Base-by-base conservation (phyloP, 257 asterid species). In the Leonotis leonurus region DNA sequence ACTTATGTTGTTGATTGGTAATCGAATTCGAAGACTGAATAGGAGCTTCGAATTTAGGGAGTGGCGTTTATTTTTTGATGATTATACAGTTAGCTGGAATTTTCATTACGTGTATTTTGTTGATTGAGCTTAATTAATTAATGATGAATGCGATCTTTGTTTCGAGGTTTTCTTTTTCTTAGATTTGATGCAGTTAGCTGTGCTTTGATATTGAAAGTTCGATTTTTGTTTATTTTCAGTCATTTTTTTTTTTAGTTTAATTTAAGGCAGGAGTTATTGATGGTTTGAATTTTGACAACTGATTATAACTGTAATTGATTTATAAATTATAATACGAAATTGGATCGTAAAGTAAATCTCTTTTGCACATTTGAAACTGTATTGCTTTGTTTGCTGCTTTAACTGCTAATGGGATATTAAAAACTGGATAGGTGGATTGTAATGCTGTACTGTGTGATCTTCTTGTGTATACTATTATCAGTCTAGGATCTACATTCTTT, bases 101-200 rank as follows among this genome's bases (percentile, higher is more conserved):
- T 43, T 56, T 20, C 20, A 14, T 1, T 56, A 46, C 11, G 62
- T 21, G 1, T 26, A 1, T 57, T 3, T n/a, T 22, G 49, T 11
- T 54, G 40, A 44, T 45, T 56, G 65, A 56, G 24, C 63, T 16
- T 22, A 51, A 44, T 67, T 67, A 29, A 22, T 44, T 9, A 32
- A 30, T n/a, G 22, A 29, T 45, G 51, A 25, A 32, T n/a, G n/a
- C n/a, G n/a, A n/a, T n/a, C n/a, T 32, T 41, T 67, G 49, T 55
- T 30, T 56, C 56, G 26, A 32, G 17, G 3, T 27, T 44, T 48
- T 45, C 13, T 27, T 44, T 10, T 41, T 41, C 6, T 1, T 6
- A 48, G 33, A 50, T 36, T 60, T 50, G 32, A 30, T 46, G 24
- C 9, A 9, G n/a, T 6, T 63, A 39, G 32, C 59, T n/a, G 36